Percentiles rank a stretch among this genome's conserved stretches.
Evolutionary conservation across 148 eudicot species (phyloP).

Genomic region (Spergularia marina): DNA sequence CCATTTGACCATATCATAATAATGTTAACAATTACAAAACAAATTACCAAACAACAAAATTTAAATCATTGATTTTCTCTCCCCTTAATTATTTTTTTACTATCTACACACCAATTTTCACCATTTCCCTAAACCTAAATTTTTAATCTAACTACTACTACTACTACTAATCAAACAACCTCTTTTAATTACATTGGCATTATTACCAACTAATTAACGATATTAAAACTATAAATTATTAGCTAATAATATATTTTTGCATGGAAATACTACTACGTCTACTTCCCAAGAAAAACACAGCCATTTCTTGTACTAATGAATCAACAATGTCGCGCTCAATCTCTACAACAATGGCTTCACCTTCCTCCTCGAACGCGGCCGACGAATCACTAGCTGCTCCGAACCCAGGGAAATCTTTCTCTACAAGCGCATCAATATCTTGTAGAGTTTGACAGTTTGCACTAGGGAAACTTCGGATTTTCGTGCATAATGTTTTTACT

Average conservation of each 20-base stretch:
- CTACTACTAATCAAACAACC: not conserved
- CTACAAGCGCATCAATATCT: slow-evolving; percentile 72
- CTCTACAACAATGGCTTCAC: slow-evolving; percentile 47
- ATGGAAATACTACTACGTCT: slow-evolving; percentile 3
- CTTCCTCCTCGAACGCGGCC: slow-evolving; percentile 46
- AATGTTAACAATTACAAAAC: slow-evolving; percentile 10
- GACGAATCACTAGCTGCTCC: slow-evolving; percentile 8
- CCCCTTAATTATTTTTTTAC: slow-evolving; percentile 8
- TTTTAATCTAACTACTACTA: slow-evolving; percentile 13
- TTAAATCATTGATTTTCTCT: slow-evolving; percentile 19
- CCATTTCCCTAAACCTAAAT: slow-evolving; percentile 17
- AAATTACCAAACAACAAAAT: slow-evolving; percentile 15
- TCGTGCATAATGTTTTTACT: slow-evolving; percentile 38
- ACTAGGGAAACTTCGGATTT: slow-evolving; percentile 42
- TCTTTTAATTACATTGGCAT: slow-evolving; percentile 14
- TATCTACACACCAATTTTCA: slow-evolving; percentile 28
- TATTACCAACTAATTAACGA: slow-evolving; percentile 16
- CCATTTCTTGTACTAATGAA: slow-evolving; percentile 46
- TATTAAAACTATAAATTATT: not conserved
- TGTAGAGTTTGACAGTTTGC: slow-evolving; percentile 60
- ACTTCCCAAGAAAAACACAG: slow-evolving; percentile 2
- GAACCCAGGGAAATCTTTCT: slow-evolving; percentile 37
- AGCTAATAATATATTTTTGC: not conserved
- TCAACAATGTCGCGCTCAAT: slow-evolving; percentile 57
- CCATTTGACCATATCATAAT: slow-evolving; percentile 23